These are phyloP conservation scores for Carpediemonas membranifera DNA, from an alignment of 78 protist genomes.

Conservation along the genomic window DNA sequence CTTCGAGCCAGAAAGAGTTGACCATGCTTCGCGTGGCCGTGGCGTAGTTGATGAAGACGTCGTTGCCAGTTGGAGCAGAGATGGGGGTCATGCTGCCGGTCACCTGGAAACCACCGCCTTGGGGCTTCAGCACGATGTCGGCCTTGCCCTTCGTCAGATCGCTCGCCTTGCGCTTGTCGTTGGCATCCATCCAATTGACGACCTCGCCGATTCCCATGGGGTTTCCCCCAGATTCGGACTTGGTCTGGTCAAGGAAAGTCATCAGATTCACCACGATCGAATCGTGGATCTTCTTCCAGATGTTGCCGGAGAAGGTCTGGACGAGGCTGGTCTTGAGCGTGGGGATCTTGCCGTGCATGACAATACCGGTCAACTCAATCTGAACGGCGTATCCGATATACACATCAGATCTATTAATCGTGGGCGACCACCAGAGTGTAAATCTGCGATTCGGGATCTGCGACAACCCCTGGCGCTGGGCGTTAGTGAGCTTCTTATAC, in stretches of 20 bases:
- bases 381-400: conserved; percentile 86
- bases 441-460: conserved; percentile 99
- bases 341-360: conserved; percentile 99
- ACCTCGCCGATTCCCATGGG: too few species aligned
- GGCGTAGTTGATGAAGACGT: too few species aligned
- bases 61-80: too few species aligned
- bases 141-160: too few species aligned
- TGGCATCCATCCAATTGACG: too few species aligned
- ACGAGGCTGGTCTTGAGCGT: conserved; percentile 94
- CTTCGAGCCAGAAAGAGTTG: conserved; percentile 83
- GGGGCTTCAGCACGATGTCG: too few species aligned
- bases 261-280: conserved; percentile 77
- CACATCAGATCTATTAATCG: conserved; percentile 80
- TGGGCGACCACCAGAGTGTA: conserved; percentile 99
- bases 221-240: too few species aligned
- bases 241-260: neutral
- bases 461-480: conserved; percentile 97
- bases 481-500: conserved; percentile 97
- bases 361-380: conserved; percentile 98
- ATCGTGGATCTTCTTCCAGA: conserved; percentile 99
- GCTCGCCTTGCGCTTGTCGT: too few species aligned
- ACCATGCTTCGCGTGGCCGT: too few species aligned
- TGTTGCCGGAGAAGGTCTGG: conserved; percentile 97
- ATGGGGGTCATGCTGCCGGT: too few species aligned
- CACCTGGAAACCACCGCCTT: too few species aligned